Evolutionary conservation across 2,329 filamentous ascomycete species (phyloP), one percentile per base, ranked within the genome.

Genomic region (Cytospora mali): DNA sequence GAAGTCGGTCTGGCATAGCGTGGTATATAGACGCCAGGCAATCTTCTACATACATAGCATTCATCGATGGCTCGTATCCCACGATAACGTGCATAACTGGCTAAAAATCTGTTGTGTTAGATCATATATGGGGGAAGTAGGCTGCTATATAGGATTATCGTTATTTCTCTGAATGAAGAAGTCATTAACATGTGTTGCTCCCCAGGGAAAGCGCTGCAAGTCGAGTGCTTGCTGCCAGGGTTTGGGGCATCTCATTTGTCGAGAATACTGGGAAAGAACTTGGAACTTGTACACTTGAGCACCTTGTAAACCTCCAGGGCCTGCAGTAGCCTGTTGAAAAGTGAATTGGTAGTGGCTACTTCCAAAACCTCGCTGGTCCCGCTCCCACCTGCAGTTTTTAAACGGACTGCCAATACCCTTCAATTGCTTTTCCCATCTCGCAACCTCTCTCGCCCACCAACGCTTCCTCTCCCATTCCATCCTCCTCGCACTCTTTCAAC

Each of bases 401-500:
- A 21, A 25, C 21, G 50, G 23, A 10, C 54, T 55, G 53, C 39
- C 28, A 39, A 39, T 18, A 29, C 16, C 49, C 49, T 53, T 59
- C 50, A 46, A 42, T 28, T 55, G 49, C 51, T 50, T 55, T 57
- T n/a, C n/a, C 42, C 46, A 58, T 33, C 21, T 42, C 35, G 23
- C 42, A 49, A 31, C 28, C n/a, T 49, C 50, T 52, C 27, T 42
- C 49, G 53, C 49, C 56, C 42, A 55, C 50, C 58, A 51, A 49
- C 55, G 42, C 54, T 31, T 49, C 65, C 55, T 66, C 48, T 66
- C 67, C 29, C n/a, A 51, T 25, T 14, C n/a, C 42, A 35, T 18
- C 29, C 25, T 60, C 35, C 35, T 31, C 42, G 23, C 13, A 11
- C 53, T 27, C 42, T 18, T 56, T 27, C 33, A 33, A 27, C 51